Evolutionary conservation across 805 yeast genomes (phyloP).

Genomic region (Ogataea methanolica): DNA sequence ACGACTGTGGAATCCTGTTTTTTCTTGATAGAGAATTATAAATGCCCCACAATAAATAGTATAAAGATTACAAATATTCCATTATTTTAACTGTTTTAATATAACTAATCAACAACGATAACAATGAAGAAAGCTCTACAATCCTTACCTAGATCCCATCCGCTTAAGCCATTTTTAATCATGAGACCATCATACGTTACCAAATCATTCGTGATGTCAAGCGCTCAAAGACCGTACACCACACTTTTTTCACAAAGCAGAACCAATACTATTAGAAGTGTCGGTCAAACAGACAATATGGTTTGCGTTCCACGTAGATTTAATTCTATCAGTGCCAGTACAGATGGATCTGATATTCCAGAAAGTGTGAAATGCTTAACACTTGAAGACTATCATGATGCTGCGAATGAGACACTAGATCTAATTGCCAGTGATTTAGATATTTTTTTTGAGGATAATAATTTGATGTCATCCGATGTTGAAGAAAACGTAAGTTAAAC

Average conservation of each 20-base stretch:
- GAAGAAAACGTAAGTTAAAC: slow-evolving; percentile 51
- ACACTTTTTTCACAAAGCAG: background rate
- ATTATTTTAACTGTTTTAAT: no score
- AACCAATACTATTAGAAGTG: background rate
- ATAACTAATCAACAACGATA: no score
- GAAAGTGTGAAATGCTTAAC: slow-evolving; percentile 45
- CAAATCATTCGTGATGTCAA: background rate
- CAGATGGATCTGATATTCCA: slow-evolving; percentile 54
- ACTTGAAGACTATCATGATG: slow-evolving; percentile 52
- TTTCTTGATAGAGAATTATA: no score
- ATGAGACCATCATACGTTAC: no score
- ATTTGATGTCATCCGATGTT: slow-evolving; percentile 52
- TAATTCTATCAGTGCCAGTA: slow-evolving; percentile 30
- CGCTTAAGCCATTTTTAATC: no score
- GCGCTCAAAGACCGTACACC: background rate
- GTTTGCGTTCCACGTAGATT: slow-evolving; percentile 8
- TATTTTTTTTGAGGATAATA: slow-evolving; percentile 48
- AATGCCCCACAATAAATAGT: no score
- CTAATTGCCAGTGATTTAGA: slow-evolving; percentile 63
- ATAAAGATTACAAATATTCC: no score
- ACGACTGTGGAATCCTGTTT: no score
- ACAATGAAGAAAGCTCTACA: no score
- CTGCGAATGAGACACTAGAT: slow-evolving; percentile 70
- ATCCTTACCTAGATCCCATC: no score
- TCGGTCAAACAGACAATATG: background rate